phyloP scores from a whole-genome alignment of 2,329 filamentous ascomycete species.

The Ophiostoma quercus region DNA sequence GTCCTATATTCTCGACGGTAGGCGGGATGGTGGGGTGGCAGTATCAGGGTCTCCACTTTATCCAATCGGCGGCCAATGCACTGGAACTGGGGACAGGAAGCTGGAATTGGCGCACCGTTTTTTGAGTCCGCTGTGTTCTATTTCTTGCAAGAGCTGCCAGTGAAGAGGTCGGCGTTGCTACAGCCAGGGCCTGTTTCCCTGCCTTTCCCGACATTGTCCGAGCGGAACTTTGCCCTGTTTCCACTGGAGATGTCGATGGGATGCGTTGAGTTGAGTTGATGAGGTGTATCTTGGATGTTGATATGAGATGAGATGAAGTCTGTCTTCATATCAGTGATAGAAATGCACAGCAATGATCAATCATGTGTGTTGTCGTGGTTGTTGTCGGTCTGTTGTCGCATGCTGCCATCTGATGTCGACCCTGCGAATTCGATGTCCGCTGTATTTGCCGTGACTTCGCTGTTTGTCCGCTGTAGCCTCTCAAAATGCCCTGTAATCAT shows the following conservation, averaged over 20 bases:
- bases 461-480: no score
- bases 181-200: constrained; percentile 7
- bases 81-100: neutral
- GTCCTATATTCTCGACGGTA: neutral
- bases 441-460: neutral
- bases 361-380: neutral
- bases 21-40: neutral
- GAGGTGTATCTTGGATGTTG: neutral
- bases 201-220: constrained; percentile 23
- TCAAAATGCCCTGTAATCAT: no score
- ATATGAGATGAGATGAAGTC: no score
- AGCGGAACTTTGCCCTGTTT: constrained; percentile 7
- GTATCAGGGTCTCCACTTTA: neutral
- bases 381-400: neutral
- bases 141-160: neutral
- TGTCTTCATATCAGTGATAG: no score
- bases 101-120: constrained; percentile 13
- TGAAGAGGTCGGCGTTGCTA: neutral
- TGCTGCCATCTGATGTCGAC: neutral
- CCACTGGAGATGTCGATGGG: neutral
- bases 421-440: neutral
- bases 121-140: neutral
- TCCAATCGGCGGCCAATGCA: neutral
- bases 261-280: neutral
- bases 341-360: neutral